A percentile compares a stretch with the other conserved stretches of the same genome.
phyloP scores from a whole-genome alignment of 2,329 filamentous ascomycete genomes.

The Trichoderma sp. region DNA sequence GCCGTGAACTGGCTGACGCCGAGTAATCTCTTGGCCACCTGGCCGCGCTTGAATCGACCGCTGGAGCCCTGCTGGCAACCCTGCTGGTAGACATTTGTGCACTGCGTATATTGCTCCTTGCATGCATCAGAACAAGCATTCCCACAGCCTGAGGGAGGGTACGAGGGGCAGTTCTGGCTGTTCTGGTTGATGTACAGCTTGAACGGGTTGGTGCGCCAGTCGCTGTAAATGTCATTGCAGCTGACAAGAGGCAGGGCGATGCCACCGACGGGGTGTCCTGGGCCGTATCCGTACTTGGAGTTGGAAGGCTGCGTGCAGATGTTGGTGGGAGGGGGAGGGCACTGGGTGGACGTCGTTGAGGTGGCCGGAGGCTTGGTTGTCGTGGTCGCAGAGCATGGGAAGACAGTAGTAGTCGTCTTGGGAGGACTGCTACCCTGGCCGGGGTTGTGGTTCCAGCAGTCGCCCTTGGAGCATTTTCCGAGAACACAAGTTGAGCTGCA shows the following conservation, averaged over 20 bases:
- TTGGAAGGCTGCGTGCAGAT: slow-evolving; percentile 58
- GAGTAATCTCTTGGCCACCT: slow-evolving; percentile 33
- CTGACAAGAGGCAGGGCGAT: slow-evolving; percentile 57
- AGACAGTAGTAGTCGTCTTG: slow-evolving; percentile 43
- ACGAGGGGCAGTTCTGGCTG: slow-evolving; percentile 50
- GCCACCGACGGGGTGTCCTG: slow-evolving; percentile 60
- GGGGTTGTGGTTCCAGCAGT: slow-evolving; percentile 47
- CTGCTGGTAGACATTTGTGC: slow-evolving; percentile 53
- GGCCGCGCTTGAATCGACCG: slow-evolving; percentile 35
- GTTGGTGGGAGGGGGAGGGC: slow-evolving; percentile 53
- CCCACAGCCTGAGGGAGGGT: slow-evolving; percentile 42
- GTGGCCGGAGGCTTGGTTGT: slow-evolving; percentile 39
- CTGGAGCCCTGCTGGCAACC: slow-evolving; percentile 48
- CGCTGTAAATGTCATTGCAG: slow-evolving; percentile 56
- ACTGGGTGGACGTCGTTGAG: slow-evolving; percentile 41
- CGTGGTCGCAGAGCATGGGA: slow-evolving; percentile 40
- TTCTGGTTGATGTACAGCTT: slow-evolving; percentile 56
- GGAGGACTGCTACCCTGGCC: slow-evolving; percentile 30
- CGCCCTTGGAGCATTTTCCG: slow-evolving; percentile 47
- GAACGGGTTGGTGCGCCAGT: slow-evolving; percentile 51
- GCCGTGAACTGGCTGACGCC: slow-evolving; percentile 18
- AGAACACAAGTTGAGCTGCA: slow-evolving; percentile 46
- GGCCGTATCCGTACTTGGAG: slow-evolving; percentile 68
- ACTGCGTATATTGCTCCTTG: slow-evolving; percentile 56
- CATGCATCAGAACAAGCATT: slow-evolving; percentile 57